Percentiles rank a stretch among this genome's conserved stretches.
Conservation (phyloP, 1,139 yeast genomes). For the Kodamaea arcana region DNA sequence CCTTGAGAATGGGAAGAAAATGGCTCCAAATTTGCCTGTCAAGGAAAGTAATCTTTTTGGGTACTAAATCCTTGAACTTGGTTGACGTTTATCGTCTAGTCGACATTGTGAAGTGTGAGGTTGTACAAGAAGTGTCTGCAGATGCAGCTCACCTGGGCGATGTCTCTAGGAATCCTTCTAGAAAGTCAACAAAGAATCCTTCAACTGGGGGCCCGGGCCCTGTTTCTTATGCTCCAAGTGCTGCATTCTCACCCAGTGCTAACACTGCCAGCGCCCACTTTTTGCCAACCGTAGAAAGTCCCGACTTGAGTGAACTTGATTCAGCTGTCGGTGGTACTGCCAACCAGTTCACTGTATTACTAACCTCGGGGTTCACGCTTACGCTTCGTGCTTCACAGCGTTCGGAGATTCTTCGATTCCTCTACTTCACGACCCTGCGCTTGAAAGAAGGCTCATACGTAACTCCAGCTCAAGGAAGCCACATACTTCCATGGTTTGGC, state of each 20-base stretch:
- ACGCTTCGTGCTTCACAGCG: constrained; percentile 57
- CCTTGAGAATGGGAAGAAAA: constrained; percentile 65
- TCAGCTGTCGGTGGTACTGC: constrained; percentile 11
- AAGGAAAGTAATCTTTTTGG: constrained; percentile 22
- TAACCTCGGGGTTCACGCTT: constrained; percentile 42
- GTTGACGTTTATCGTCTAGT: constrained; percentile 51
- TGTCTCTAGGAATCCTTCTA: not conserved
- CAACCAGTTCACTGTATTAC: constrained; percentile 54
- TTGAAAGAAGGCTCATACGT: constrained; percentile 28
- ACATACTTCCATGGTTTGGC: constrained; percentile 45
- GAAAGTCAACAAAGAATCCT: not conserved
- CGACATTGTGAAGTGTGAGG: constrained; percentile 50
- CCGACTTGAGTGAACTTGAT: not conserved
- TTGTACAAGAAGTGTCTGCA: constrained; percentile 11
- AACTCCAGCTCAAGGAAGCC: constrained; percentile 20
- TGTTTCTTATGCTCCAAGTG: not conserved
- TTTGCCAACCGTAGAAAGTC: not conserved
- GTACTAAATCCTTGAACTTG: constrained; percentile 34
- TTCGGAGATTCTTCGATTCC: constrained; percentile 62
- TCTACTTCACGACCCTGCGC: constrained; percentile 62
- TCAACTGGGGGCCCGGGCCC: not conserved
- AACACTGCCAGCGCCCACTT: not conserved
- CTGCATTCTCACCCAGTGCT: not conserved
- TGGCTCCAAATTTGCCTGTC: constrained; percentile 56
- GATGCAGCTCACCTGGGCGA: not conserved